phyloP scores from a whole-genome alignment of 2,329 filamentous ascomycete species.

The Aspergillus viridinutans region DNA sequence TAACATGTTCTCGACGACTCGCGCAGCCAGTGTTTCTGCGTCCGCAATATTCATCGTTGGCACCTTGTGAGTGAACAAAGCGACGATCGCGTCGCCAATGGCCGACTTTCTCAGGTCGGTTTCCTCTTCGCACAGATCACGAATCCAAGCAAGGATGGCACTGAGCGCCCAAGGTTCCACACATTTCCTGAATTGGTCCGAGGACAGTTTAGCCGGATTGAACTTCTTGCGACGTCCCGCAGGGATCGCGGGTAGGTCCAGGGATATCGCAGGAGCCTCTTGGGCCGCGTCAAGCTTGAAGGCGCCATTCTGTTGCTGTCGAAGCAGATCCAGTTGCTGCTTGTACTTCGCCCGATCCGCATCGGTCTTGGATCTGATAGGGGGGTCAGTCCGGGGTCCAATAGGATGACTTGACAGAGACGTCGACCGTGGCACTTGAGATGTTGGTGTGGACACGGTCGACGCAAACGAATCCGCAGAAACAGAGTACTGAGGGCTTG shows the following conservation, averaged over 20 bases:
- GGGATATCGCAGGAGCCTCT: conserved; percentile 50
- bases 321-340: conserved; percentile 51
- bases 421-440: conserved; percentile 65
- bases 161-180: conserved; percentile 89
- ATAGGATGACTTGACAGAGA: conserved; percentile 79
- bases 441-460: conserved; percentile 38
- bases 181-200: conserved; percentile 78
- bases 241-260: conserved; percentile 82
- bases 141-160: conserved; percentile 80
- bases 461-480: conserved; percentile 52
- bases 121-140: conserved; percentile 85
- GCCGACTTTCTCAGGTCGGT: conserved; percentile 79
- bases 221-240: conserved; percentile 77
- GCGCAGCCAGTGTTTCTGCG: conserved; percentile 77
- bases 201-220: conserved; percentile 75
- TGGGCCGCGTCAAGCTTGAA: conserved; percentile 51
- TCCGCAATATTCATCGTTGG: conserved; percentile 98
- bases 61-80: conserved; percentile 88
- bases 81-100: conserved; percentile 81
- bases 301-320: conserved; percentile 46
- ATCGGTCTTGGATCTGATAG: conserved; percentile 91
- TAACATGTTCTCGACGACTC: conserved; percentile 77
- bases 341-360: conserved; percentile 61
- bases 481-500: conserved; percentile 31
- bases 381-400: conserved; percentile 71